Conservation (phyloP, 257 asterid species). For the Fraxinus excelsior region DNA sequence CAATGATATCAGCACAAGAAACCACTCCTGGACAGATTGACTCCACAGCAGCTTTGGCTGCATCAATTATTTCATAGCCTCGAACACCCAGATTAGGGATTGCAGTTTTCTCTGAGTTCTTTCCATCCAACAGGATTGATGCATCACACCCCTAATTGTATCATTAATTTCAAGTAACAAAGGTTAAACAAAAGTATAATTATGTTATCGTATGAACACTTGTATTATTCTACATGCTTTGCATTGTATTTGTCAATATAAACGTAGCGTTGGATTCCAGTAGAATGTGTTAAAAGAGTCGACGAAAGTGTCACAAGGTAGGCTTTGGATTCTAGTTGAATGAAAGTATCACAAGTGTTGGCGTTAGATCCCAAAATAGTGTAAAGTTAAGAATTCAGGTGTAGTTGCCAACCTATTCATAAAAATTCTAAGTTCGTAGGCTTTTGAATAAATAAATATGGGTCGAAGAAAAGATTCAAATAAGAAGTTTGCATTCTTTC, state of each 20-base stretch:
- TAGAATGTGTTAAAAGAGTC: neutral
- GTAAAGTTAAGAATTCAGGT: too few relatives aligned
- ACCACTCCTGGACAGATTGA: conserved; percentile 45
- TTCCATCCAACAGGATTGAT: conserved; percentile 56
- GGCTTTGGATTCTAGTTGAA: too few relatives aligned
- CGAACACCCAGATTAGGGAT: conserved; percentile 48
- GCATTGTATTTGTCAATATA: neutral
- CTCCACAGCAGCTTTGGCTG: conserved; percentile 48
- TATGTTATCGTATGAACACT: neutral
- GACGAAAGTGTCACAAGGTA: too few relatives aligned
- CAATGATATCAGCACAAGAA: conserved; percentile 70
- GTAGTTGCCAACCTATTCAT: too few relatives aligned
- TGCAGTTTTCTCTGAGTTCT: conserved; percentile 47
- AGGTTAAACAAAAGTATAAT: neutral
- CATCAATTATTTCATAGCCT: conserved; percentile 56
- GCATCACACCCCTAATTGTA: conserved; percentile 60
- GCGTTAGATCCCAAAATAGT: too few relatives aligned
- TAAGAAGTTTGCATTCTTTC: too few relatives aligned
- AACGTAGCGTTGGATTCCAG: neutral
- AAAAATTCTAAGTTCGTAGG: too few relatives aligned
- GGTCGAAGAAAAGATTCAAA: too few relatives aligned
- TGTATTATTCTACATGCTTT: too few relatives aligned
- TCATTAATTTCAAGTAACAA: neutral
- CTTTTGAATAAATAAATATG: neutral
- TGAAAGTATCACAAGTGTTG: too few relatives aligned